Percentiles rank a stretch among this genome's conserved stretches.
Conservation (phyloP, 805 yeast genomes). For the Metschnikowia gelsemii region DNA sequence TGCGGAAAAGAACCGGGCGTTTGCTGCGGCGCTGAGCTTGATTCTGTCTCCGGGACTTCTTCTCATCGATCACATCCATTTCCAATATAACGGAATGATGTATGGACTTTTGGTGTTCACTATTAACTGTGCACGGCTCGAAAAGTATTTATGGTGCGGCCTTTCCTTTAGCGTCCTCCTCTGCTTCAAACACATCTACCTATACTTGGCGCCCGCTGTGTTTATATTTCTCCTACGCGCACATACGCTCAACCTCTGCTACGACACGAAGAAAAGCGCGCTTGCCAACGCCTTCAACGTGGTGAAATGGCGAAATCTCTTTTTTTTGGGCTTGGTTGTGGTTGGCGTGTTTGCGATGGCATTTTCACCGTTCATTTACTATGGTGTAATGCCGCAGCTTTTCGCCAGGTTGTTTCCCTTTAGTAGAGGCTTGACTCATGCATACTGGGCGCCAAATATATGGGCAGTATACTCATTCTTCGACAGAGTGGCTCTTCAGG, state of each 20-base stretch:
- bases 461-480: conserved; percentile 92
- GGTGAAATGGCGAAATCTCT: conserved; percentile 54
- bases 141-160: conserved; percentile 59
- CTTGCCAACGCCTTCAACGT: conserved; percentile 33
- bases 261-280: conserved; percentile 25
- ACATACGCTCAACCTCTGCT: conserved; percentile 57
- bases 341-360: conserved; percentile 61
- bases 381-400: conserved; percentile 62
- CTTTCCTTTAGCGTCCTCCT: conserved; percentile 70
- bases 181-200: conserved; percentile 92
- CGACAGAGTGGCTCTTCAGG: conserved; percentile 65
- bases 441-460: conserved; percentile 98
- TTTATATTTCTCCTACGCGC: conserved; percentile 73
- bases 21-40: conserved; percentile 78
- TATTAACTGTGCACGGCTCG: conserved; percentile 65
- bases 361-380: conserved; percentile 73
- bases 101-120: conserved; percentile 79
- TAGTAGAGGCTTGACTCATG: conserved; percentile 92
- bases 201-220: conserved; percentile 92
- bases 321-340: conserved; percentile 65
- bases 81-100: conserved; percentile 94
- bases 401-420: conserved; percentile 81
- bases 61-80: conserved; percentile 92
- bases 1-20: conserved; percentile 48
- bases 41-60: conserved; percentile 87